These are phyloP conservation scores for Chlorella sp. DNA, from an alignment of 139 green algal genomes.

Conservation along the genomic window DNA sequence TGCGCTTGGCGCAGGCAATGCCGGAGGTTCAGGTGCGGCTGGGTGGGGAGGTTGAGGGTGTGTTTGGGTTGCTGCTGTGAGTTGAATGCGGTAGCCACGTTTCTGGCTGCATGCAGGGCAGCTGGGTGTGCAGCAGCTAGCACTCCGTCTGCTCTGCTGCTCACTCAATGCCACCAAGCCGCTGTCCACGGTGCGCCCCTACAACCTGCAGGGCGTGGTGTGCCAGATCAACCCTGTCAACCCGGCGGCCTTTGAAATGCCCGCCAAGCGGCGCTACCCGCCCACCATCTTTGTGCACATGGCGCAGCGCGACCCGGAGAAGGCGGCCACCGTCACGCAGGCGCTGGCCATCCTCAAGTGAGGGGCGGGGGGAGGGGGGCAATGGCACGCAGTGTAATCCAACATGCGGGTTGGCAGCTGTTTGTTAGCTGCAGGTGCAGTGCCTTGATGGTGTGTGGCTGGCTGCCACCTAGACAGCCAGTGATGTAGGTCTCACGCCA, in stretches of 20 bases:
- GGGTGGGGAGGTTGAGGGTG: not conserved
- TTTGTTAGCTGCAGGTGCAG: no score
- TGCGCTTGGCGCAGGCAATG: slow-evolving; percentile 52
- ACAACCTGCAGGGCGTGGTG: not conserved
- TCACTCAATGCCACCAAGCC: no score
- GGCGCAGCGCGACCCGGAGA: slow-evolving; percentile 54
- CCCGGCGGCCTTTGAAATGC: not conserved
- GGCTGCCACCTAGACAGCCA: no score
- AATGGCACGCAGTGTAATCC: no score
- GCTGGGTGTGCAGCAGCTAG: no score
- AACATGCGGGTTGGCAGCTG: no score
- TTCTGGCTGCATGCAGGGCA: no score
- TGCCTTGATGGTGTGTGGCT: no score
- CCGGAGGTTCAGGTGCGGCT: slow-evolving; percentile 22
- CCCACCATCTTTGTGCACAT: slow-evolving; percentile 75
- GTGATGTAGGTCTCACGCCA: no score
- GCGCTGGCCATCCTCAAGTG: slow-evolving; percentile 31
- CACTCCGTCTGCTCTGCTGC: no score
- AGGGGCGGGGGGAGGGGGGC: not conserved
- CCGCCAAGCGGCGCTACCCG: slow-evolving; percentile 49
- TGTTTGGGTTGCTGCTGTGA: not conserved
- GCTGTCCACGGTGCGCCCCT: not conserved
- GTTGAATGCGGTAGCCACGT: no score
- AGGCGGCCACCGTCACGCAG: slow-evolving; percentile 32
- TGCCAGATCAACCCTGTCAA: slow-evolving; percentile 18